Percentiles rank a stretch among this genome's conserved stretches.
phyloP scores from a whole-genome alignment of 2,329 filamentous ascomycete species.

The Ascochyta fabae region DNA sequence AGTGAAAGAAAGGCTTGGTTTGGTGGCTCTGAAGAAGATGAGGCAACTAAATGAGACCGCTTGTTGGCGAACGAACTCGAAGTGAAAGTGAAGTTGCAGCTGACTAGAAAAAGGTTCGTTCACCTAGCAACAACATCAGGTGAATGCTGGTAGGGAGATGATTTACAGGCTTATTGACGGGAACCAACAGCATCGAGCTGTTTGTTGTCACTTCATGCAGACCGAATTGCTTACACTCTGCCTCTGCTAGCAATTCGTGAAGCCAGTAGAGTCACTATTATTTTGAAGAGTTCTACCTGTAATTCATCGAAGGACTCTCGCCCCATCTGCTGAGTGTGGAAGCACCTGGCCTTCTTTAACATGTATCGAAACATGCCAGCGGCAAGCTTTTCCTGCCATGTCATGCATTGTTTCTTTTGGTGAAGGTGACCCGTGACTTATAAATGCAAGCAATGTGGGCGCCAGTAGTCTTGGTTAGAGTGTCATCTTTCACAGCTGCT shows the following conservation, averaged over 20 bases:
- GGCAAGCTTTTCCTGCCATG: too few relatives aligned
- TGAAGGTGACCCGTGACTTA: neutral
- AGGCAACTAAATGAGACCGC: neutral
- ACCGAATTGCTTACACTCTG: neutral
- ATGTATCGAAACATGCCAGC: too few relatives aligned
- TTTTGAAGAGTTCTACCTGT: neutral
- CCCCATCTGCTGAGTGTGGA: too few relatives aligned
- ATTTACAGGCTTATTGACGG: neutral
- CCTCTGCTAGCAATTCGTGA: neutral
- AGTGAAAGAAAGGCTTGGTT: neutral
- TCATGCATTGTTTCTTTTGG: neutral
- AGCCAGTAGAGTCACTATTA: neutral
- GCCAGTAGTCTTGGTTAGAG: neutral
- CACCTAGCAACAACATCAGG: slow-evolving; percentile 3
- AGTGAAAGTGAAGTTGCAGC: slow-evolving; percentile 11
- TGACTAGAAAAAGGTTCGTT: neutral
- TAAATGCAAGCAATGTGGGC: neutral
- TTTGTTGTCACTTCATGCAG: neutral
- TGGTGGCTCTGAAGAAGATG: neutral
- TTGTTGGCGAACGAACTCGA: neutral
- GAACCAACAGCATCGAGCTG: too few relatives aligned
- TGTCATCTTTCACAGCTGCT: neutral
- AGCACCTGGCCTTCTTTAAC: too few relatives aligned
- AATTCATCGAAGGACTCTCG: neutral
- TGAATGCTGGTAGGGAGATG: slow-evolving; percentile 5